A percentile compares a stretch with the other conserved stretches of the same genome.
Conservation (phyloP, 2,329 filamentous ascomycete species). For the Colletotrichum sp. region DNA sequence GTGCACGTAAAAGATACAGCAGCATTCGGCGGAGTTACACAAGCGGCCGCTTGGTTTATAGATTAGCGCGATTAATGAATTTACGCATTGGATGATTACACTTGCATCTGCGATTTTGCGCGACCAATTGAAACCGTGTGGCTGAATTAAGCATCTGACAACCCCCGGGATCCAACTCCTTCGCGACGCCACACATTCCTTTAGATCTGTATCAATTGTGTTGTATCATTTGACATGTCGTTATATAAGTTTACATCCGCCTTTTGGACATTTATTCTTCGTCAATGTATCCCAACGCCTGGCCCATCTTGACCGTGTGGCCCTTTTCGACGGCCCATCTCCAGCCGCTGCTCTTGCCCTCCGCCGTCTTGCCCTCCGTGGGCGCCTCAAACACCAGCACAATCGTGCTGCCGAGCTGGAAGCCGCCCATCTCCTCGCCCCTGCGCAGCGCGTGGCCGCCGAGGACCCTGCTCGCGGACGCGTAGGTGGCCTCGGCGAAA, state of each 20-base stretch:
- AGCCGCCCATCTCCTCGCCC: slow-evolving; percentile 98
- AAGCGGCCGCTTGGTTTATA: background rate
- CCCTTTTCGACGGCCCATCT: slow-evolving; percentile 88
- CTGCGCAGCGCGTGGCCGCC: slow-evolving; percentile 82
- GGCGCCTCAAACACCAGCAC: slow-evolving; percentile 97
- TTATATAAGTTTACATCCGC: slow-evolving; percentile 1
- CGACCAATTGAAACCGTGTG: background rate
- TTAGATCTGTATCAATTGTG: background rate
- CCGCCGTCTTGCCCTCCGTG: slow-evolving; percentile 21
- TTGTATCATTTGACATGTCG: background rate
- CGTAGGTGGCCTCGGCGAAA: slow-evolving; percentile 91
- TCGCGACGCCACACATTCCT: background rate
- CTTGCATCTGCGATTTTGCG: background rate
- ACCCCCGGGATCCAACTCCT: background rate
- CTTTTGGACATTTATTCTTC: slow-evolving; percentile 41
- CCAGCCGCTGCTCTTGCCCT: slow-evolving; percentile 70
- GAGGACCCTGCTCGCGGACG: slow-evolving; percentile 75
- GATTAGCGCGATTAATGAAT: slow-evolving; percentile 7
- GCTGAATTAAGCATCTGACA: slow-evolving; percentile 5
- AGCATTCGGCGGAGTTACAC: slow-evolving; percentile 6
- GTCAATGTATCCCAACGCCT: slow-evolving; percentile 80
- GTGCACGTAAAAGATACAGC: background rate
- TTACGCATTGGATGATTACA: slow-evolving; percentile 12
- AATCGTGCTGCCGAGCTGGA: slow-evolving; percentile 92
- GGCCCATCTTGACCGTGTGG: slow-evolving; percentile 85